Base-by-base conservation (phyloP, 169 alveolate genomes). In the Plasmodium gaboni region DNA sequence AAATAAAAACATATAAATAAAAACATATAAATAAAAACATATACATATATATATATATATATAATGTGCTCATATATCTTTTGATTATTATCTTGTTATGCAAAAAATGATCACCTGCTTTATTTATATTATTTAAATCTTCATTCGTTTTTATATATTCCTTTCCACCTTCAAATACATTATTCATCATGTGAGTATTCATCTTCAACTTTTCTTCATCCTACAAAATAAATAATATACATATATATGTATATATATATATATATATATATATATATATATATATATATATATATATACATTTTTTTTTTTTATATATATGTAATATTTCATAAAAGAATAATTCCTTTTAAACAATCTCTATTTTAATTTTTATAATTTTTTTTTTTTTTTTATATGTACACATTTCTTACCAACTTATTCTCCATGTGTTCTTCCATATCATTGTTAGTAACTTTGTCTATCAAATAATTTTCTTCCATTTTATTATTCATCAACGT, bases 191-290 rank as follows among this genome's bases (percentile, higher is more conserved):
- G 32, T 72, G 28, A 6, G 67, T 1, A 15, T 17, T 55, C 26
- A 57, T 55, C 42, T 24, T 15, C 28, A 76, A 48, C n/a, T 76
- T 74, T n/a, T 76, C 76, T 22, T 76, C 64, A 26, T 76, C 51
- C 89, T 76, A 53, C 7, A 55, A 55, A 17, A 55, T 12, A 55
- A 10, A 55, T 6, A 51, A 2, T 9, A 12, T 53, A n/a, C 15
- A 51, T 7, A 53, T n/a, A 53, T 12, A 53, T 2, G 10, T 13
- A 53, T 1, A 53, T 53, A 53, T 10, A 53, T 53, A 53, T n/a
- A 53, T 53, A 53, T n/a, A 53, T 13, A 53, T 1, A 53, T 53
- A 53, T 10, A 53, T 53, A 53, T n/a, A 13, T 53, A 10, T 13
- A 9, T 13, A 5, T 1, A 53, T 53, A 55, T 0, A 32, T 32